Base-by-base conservation (phyloP, 2,329 filamentous ascomycete genomes). In the Fusarium sp. region DNA sequence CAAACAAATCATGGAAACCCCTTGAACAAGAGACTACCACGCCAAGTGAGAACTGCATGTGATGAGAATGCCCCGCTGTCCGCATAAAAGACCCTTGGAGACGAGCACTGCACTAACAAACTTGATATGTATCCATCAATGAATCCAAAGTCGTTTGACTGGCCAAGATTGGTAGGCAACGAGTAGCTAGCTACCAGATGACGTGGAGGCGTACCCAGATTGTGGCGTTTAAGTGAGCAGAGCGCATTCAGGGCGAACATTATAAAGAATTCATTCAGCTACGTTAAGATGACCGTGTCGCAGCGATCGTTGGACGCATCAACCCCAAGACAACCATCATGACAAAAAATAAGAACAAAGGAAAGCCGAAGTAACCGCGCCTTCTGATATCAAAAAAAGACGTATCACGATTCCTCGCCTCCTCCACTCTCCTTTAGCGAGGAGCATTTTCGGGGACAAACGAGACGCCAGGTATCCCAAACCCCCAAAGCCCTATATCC, bases 371-470 rank as follows among this genome's bases (percentile, higher is more conserved):
- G 70, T 73, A 74, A 75, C 72, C 74, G 73, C 75, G 74, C 76
- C 75, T 73, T 77, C 74, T 76, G 72, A 73, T 75, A 74, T 77
- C 67, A 75, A 73, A 73, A 65, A 71, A 73, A 73, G 72, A 73
- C 70, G 73, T 72, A 72, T 74, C 73, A 71, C 70, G 66, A 70
- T 71, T 71, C 72, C 70, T 74, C 71, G 66, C 71, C 67, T 72
- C 72, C 70, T 71, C 69, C 68, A 71, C 62, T 70, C 71, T 73
- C 69, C 70, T 69, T 67, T 70, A 68, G 65, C 69, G 68, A 74
- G 69, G 68, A 75, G 69, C 68, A 72, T 72, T 74, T 67, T 68
- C 67, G 68, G 66, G 67, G 70, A 72, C 68, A 72, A 72, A 68
- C 65, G 68, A 73, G 71, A 76, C 73, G 73, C 70, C 70, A 70